These are phyloP conservation scores for Pythium brachiatum DNA, from an alignment of 352 stramenopile genomes.

Conservation along the genomic window DNA sequence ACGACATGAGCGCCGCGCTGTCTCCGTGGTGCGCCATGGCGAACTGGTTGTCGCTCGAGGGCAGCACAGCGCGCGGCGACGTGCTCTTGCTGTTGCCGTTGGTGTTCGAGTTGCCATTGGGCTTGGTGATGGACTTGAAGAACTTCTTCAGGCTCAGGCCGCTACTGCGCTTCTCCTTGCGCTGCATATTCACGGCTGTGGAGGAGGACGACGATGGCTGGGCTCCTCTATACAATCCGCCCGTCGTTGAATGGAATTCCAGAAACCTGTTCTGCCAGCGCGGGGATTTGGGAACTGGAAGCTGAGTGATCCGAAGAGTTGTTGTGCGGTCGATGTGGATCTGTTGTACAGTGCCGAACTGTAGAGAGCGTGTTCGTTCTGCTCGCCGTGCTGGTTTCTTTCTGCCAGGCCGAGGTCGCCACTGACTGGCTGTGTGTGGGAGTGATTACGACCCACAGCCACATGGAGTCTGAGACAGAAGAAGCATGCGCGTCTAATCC, in stretches of 20 bases:
- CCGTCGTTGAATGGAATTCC: too few relatives aligned
- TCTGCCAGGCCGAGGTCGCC: too few relatives aligned
- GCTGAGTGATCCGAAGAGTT: neutral
- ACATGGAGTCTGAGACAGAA: neutral
- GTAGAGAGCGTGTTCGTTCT: neutral
- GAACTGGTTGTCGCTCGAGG: slow-evolving; percentile 27
- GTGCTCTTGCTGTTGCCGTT: neutral
- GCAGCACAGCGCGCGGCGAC: slow-evolving; percentile 20
- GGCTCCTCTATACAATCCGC: neutral
- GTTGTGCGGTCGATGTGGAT: too few relatives aligned
- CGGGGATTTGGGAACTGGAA: neutral
- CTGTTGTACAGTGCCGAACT: neutral
- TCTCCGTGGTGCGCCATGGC: slow-evolving; percentile 13
- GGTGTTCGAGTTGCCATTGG: neutral
- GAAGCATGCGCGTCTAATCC: neutral
- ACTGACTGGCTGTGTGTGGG: neutral
- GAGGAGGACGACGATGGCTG: neutral
- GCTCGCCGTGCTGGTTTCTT: neutral
- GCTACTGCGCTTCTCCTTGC: slow-evolving; percentile 24
- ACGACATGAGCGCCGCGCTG: neutral
- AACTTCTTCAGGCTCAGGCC: slow-evolving; percentile 24
- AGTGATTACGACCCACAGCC: neutral
- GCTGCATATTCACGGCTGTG: neutral
- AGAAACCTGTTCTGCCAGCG: neutral
- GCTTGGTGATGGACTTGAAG: slow-evolving; percentile 27